phyloP scores from a whole-genome alignment of 441 rosid species.

The Eutrema salsugineum region DNA sequence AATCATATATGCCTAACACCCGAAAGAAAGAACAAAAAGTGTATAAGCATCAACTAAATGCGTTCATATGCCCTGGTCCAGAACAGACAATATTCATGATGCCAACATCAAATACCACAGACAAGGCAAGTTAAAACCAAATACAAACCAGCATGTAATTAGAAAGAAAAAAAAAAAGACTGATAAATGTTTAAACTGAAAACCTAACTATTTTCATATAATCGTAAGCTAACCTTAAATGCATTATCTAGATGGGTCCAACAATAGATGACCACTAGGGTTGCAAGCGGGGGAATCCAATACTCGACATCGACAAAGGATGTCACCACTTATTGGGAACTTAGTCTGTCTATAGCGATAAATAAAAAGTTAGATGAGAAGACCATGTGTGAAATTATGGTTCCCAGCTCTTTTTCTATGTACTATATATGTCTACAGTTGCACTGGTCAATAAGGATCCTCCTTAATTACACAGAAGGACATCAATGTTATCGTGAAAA shows the following conservation, averaged over 20 bases:
- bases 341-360: neutral
- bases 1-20: neutral
- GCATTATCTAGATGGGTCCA: slow-evolving; percentile 15
- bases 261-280: slow-evolving; percentile 17
- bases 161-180: neutral
- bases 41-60: slow-evolving; percentile 2
- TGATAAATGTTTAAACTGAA: neutral
- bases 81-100: slow-evolving; percentile 8
- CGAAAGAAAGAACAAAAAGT: slow-evolving; percentile 4
- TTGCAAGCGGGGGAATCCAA: slow-evolving; percentile 5
- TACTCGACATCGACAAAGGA: slow-evolving; percentile 12
- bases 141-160: slow-evolving; percentile 3
- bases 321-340: slow-evolving; percentile 17
- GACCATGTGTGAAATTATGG: slow-evolving; percentile 18
- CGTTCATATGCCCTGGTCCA: slow-evolving; percentile 17
- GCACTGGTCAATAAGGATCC: slow-evolving; percentile 21
- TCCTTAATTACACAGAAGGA: slow-evolving; percentile 9
- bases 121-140: slow-evolving; percentile 6
- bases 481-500: slow-evolving; percentile 10
- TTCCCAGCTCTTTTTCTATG: slow-evolving; percentile 18
- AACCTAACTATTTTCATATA: neutral
- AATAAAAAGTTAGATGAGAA: slow-evolving; percentile 14
- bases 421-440: slow-evolving; percentile 20
- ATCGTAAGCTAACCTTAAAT: slow-evolving; percentile 20
- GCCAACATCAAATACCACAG: slow-evolving; percentile 6